Percentiles rank a stretch among this genome's conserved stretches.
Conservation (phyloP, 208 protist genomes). For the Strigomonas oncopelti region DNA sequence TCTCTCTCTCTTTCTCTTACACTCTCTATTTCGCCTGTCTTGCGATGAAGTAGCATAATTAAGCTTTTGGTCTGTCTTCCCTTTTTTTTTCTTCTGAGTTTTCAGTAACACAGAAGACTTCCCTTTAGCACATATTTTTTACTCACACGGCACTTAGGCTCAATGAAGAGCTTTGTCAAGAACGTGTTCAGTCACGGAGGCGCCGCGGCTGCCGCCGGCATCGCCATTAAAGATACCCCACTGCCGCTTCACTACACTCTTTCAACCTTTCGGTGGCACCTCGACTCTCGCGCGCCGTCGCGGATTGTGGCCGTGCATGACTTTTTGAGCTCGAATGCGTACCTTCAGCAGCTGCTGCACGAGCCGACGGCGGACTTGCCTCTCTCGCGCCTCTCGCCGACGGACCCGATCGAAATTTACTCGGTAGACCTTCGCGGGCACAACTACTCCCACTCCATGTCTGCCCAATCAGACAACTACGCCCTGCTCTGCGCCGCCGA, state of each 20-base stretch:
- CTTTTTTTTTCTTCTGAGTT: constrained; percentile 9
- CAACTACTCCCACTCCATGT: constrained; percentile 38
- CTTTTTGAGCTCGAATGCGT: constrained; percentile 48
- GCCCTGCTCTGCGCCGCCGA: constrained; percentile 53
- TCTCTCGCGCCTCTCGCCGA: constrained; percentile 33
- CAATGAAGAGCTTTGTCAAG: constrained; percentile 9
- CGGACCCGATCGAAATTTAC: constrained; percentile 72
- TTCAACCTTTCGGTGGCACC: constrained; percentile 76
- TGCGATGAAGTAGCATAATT: constrained; percentile 8
- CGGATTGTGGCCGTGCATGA: constrained; percentile 78
- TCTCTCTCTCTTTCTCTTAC: constrained; percentile 11
- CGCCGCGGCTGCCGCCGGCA: too few relatives aligned
- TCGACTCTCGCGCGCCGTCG: constrained; percentile 57
- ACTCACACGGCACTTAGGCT: not conserved
- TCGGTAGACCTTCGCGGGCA: constrained; percentile 76
- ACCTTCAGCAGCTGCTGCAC: constrained; percentile 65
- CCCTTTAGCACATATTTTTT: not conserved
- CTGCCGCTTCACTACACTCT: constrained; percentile 32
- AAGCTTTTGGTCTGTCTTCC: constrained; percentile 12
- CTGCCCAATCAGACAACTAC: constrained; percentile 18
- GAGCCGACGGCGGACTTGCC: constrained; percentile 42
- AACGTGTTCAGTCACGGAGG: not conserved
- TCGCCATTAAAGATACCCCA: too few relatives aligned
- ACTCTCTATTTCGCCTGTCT: not conserved
- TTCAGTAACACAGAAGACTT: not conserved